Evolutionary conservation across 2,329 filamentous ascomycete species (phyloP).

Genomic region (Sphaerulina populicola): DNA sequence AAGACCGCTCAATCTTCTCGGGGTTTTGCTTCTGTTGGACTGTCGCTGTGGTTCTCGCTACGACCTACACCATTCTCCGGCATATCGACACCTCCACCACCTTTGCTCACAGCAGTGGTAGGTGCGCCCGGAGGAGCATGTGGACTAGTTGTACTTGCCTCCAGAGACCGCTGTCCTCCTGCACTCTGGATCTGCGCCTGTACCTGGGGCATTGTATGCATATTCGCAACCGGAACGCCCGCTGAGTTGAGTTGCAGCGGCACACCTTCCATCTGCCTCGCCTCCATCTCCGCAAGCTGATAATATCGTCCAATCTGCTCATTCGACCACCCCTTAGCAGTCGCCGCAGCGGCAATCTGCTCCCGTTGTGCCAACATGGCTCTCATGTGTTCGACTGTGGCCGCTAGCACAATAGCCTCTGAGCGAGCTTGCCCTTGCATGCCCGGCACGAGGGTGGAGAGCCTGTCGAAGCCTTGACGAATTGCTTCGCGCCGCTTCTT

Average conservation of each 20-base stretch:
- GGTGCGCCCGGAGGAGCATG: neutral
- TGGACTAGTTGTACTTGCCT: neutral
- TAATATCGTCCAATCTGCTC: conserved; percentile 16
- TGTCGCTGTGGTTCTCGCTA: neutral
- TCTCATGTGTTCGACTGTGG: conserved; percentile 39
- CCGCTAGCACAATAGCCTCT: conserved; percentile 71
- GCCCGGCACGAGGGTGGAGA: conserved; percentile 72
- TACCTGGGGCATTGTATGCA: neutral
- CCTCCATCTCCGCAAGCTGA: conserved; percentile 3
- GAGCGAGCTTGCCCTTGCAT: conserved; percentile 75
- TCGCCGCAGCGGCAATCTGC: conserved; percentile 31
- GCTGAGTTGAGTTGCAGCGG: conserved; percentile 1
- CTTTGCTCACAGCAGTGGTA: conserved; percentile 1
- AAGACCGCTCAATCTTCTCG: neutral
- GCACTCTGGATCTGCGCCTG: neutral
- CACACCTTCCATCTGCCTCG: conserved; percentile 1
- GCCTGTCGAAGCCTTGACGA: conserved; percentile 70
- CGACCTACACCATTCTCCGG: neutral
- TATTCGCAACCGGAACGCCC: neutral
- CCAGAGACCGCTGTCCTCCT: too few relatives aligned
- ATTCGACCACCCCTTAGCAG: conserved; percentile 15
- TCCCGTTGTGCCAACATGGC: conserved; percentile 34
- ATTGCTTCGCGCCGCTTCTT: conserved; percentile 65
- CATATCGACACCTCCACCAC: neutral
- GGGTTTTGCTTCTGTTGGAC: neutral